Percentiles rank a stretch among this genome's conserved stretches.
These are phyloP conservation scores for Aleurites moluccanus DNA, from an alignment of 441 rosid genomes.

Conservation along the genomic window DNA sequence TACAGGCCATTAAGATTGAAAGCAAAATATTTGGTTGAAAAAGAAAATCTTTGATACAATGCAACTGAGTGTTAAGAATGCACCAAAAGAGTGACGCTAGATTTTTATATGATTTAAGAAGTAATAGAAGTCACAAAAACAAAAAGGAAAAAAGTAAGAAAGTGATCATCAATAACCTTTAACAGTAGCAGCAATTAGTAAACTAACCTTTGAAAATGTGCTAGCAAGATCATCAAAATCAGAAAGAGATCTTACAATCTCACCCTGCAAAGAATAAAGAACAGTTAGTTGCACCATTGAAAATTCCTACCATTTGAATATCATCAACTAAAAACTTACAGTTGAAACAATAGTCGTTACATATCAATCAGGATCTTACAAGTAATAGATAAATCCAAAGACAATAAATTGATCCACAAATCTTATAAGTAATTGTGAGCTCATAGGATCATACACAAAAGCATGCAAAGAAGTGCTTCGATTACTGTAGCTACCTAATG, in stretches of 20 bases:
- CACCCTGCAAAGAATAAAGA: constrained; percentile 52
- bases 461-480: no score
- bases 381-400: neutral
- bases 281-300: constrained; percentile 6
- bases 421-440: neutral
- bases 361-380: neutral
- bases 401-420: neutral
- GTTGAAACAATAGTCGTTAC: neutral
- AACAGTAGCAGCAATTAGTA: constrained; percentile 17
- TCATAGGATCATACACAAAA: neutral
- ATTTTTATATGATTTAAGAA: neutral
- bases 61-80: neutral
- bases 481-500: no score
- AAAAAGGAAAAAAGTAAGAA: neutral
- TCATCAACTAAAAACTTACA: neutral
- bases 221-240: constrained; percentile 77
- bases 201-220: constrained; percentile 82
- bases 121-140: neutral
- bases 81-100: neutral
- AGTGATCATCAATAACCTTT: no score
- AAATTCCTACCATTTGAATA: constrained; percentile 4
- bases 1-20: neutral
- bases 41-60: neutral
- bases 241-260: constrained; percentile 52
- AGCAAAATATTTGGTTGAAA: no score